Percentiles rank a stretch among this genome's conserved stretches.
Conservation (phyloP, 192 early-diverging fungal species). For the Geosiphon pyriformis region DNA sequence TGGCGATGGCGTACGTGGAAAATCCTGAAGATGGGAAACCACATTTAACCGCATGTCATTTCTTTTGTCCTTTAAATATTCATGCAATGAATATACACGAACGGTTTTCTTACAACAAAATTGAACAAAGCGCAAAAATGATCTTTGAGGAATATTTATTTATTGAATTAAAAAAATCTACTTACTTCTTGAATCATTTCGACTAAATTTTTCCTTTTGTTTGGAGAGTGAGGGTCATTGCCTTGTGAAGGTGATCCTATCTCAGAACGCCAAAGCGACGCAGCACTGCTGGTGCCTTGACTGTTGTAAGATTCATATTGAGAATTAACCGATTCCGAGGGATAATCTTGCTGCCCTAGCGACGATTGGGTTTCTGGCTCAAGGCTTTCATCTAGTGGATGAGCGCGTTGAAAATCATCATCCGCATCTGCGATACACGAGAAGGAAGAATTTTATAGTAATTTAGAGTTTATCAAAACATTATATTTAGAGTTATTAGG, state of each 20-base stretch:
- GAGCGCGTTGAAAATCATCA: slow-evolving; percentile 21
- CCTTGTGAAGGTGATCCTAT: slow-evolving; percentile 21
- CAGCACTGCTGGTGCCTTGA: slow-evolving; percentile 19
- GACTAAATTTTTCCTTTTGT: slow-evolving; percentile 26
- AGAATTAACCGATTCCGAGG: not conserved
- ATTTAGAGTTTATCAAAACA: too few species aligned
- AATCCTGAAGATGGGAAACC: slow-evolving; percentile 37
- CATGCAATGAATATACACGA: too few species aligned
- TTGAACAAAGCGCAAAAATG: too few species aligned
- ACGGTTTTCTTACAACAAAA: too few species aligned
- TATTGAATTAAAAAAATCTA: too few species aligned
- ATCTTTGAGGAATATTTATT: too few species aligned
- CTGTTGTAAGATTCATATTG: slow-evolving; percentile 17
- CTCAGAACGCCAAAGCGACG: slow-evolving; percentile 22
- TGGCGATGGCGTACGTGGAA: slow-evolving; percentile 55
- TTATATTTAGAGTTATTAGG: too few species aligned
- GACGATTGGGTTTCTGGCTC: slow-evolving; percentile 23
- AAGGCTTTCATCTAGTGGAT: slow-evolving; percentile 25
- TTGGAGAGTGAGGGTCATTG: slow-evolving; percentile 22
- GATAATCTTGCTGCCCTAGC: slow-evolving; percentile 14
- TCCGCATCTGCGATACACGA: not conserved
- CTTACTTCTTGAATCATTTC: slow-evolving; percentile 37
- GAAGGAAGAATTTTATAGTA: not conserved
- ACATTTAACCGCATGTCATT: slow-evolving; percentile 31
- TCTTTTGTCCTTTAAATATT: slow-evolving; percentile 15